phyloP scores from a whole-genome alignment of 1,284 basidiomycete genomes.

The Trametes hirsuta region DNA sequence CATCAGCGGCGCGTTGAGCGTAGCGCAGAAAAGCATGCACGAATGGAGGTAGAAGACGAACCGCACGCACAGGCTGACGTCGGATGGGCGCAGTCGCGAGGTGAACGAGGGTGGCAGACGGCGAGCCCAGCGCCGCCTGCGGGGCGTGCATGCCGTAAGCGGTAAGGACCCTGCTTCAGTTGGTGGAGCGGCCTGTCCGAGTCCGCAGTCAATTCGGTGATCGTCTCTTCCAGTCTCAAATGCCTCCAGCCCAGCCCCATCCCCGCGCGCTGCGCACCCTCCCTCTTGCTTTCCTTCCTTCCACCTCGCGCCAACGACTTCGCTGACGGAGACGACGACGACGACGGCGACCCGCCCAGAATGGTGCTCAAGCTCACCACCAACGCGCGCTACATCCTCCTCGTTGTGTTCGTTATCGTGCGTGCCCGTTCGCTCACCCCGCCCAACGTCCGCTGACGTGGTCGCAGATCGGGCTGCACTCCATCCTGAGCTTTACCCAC shows the following conservation, averaged over 20 bases:
- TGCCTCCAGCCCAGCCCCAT: neutral
- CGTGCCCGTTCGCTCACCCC: conserved; percentile 1
- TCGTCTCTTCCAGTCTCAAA: neutral
- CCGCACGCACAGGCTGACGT: too few species aligned
- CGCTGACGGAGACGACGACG: neutral
- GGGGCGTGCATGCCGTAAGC: too few species aligned
- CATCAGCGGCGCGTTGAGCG: too few species aligned
- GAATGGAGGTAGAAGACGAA: too few species aligned
- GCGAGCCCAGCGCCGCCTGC: too few species aligned
- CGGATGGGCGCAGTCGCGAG: neutral
- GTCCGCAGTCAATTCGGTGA: neutral
- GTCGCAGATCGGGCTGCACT: conserved; percentile 38
- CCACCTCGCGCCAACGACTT: neutral
- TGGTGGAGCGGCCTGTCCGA: neutral
- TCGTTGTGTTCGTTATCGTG: conserved; percentile 33
- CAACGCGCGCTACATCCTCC: conserved; percentile 32
- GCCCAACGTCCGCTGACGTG: conserved; percentile 2
- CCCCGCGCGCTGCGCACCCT: neutral
- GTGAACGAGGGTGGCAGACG: neutral
- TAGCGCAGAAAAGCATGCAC: too few species aligned
- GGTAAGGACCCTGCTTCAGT: neutral
- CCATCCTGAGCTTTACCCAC: conserved; percentile 40
- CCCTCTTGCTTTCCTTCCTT: neutral
- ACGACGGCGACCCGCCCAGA: neutral
- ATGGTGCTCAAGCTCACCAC: conserved; percentile 30